Base-by-base conservation (phyloP, 495 filamentous ascomycete species). In the Lepidopterella palustris region DNA sequence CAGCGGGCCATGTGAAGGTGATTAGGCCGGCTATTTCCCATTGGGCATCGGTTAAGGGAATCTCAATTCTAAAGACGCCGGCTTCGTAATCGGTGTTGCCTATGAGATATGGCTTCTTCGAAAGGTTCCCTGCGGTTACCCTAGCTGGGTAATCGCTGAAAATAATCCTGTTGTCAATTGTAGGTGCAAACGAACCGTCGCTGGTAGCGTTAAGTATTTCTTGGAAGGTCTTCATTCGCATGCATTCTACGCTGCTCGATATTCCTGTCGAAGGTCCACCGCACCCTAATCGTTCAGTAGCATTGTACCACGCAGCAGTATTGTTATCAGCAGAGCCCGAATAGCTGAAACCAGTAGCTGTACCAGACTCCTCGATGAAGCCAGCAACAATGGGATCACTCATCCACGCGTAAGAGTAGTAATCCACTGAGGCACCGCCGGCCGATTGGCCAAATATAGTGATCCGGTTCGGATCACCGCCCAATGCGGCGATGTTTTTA, bases 381-480 rank as follows among this genome's bases (percentile, higher is more conserved):
- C 52, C 52, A 21, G 24, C 29, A 28, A 55, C 52, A 27, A 55
- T 55, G 10, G 52, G 52, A 29, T 55, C 26, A 8, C 27, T 28
- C 3, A 28, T 15, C 52, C 52, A 55, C 39, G 45, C 45, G 24
- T 49, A 49, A 10, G 45, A 18, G 21, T 49, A 24, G 45, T 20
- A 20, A 49, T 49, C 45, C n/a, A 24, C 45, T 10, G 45, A 18
- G 45, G 21, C 21, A 21, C 76, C 70, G 31, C 72, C 67, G 35
- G 74, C 61, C 10, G 59, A 58, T 26, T 58, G 63, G 1, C 63
- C 47, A 69, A 70, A 71, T 6, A 76, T 65, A n/a, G 70, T 73
- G 53, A 77, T 73, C 23, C 62, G 55, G 1, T 61, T 57, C 1
- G 68, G 65, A 54, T 76, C 74, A 20, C 73, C 77, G 48, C 75